Conservation (phyloP, 2,329 filamentous ascomycete species). For the Pleomassaria siparia region DNA sequence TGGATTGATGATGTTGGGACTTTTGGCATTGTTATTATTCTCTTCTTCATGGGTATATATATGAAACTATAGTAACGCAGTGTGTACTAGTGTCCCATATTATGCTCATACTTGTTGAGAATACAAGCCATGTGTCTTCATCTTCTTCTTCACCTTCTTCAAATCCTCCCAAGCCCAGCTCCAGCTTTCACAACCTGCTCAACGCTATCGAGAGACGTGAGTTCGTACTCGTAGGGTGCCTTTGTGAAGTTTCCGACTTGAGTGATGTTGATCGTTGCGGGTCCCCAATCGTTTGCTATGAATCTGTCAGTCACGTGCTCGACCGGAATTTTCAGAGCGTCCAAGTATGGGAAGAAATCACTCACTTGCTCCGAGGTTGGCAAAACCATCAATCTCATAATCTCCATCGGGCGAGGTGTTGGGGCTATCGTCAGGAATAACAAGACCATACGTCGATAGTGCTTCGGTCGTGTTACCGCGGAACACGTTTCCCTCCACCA, state of each 20-base stretch:
- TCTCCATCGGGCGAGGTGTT: conserved; percentile 58
- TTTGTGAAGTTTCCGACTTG: conserved; percentile 53
- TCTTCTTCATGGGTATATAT: no score
- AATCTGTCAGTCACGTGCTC: no score
- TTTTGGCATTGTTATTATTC: no score
- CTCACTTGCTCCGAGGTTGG: conserved; percentile 56
- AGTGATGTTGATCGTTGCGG: conserved; percentile 55
- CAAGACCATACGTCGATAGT: conserved; percentile 56
- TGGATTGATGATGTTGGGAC: no score
- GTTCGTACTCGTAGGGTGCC: conserved; percentile 53
- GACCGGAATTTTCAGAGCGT: no score
- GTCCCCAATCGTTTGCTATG: conserved; percentile 52
- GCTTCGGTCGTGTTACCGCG: conserved; percentile 50
- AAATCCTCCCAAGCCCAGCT: conserved; percentile 50
- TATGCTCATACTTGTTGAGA: background rate
- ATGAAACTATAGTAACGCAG: no score
- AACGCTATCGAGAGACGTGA: conserved; percentile 51
- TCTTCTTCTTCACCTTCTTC: background rate
- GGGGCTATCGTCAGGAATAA: conserved; percentile 58
- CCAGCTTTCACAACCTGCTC: conserved; percentile 47
- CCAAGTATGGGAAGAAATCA: conserved; percentile 10
- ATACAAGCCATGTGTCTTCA: background rate
- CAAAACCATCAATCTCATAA: conserved; percentile 57
- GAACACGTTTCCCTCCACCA: conserved; percentile 54
- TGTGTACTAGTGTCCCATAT: no score